Evolutionary conservation across 1,139 yeast species (phyloP).

Genomic region (Protomyces arabidopsidicola): DNA sequence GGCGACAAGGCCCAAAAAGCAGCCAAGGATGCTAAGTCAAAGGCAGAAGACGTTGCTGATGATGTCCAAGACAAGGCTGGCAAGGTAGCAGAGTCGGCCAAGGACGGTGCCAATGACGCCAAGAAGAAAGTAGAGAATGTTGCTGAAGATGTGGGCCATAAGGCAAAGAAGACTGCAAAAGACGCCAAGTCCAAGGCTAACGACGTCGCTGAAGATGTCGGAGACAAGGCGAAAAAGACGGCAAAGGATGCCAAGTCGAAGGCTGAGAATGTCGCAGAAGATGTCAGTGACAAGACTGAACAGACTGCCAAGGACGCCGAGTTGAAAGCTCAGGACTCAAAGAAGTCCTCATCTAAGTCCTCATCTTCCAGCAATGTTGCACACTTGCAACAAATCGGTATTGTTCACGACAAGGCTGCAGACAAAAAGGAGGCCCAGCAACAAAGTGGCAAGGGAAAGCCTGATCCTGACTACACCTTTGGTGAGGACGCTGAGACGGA

Average conservation of each 20-base stretch:
- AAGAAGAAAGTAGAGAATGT: background rate
- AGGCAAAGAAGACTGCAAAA: background rate
- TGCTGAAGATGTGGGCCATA: background rate
- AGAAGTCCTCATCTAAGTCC: background rate
- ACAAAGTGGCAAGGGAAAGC: conserved; percentile 1
- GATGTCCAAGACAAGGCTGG: background rate
- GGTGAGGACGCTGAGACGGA: background rate
- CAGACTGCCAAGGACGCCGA: background rate
- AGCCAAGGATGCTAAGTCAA: background rate
- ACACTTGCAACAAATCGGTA: conserved; percentile 12
- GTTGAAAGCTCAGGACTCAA: background rate
- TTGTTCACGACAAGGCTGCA: conserved; percentile 5
- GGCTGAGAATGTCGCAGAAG: background rate
- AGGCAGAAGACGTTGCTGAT: background rate
- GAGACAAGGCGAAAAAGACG: background rate
- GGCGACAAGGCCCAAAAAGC: background rate
- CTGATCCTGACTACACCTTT: background rate
- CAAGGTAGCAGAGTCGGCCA: background rate
- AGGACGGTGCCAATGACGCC: background rate
- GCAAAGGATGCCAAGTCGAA: conserved; percentile 1
- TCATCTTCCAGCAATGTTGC: background rate
- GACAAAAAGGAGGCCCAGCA: background rate
- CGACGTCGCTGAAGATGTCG: background rate
- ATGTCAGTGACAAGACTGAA: background rate
- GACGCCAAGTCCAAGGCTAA: conserved; percentile 2